A percentile compares a stretch with the other conserved stretches of the same genome.
Evolutionary conservation across 768 basidiomycete genomes (phyloP).

Genomic region (Rhodotorula toruloides): DNA sequence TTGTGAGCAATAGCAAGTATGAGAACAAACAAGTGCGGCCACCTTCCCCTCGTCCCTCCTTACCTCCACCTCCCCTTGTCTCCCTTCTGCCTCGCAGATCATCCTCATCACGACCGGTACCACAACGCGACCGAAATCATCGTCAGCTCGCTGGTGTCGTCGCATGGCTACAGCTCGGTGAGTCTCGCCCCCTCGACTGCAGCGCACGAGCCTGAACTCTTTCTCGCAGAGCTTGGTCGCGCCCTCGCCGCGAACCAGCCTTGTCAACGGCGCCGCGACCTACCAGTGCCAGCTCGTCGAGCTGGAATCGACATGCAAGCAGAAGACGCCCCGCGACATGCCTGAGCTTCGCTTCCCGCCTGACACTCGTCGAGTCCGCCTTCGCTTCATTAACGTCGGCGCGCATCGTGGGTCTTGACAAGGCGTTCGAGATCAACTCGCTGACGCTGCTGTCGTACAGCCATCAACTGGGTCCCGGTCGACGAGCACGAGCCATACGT

Average conservation of each 20-base stretch:
- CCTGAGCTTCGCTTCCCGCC: constrained; percentile 12
- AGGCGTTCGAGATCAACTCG: background rate
- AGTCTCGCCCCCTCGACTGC: background rate
- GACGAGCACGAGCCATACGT: constrained; percentile 15
- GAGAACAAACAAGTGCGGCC: too few species aligned
- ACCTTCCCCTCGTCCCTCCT: too few species aligned
- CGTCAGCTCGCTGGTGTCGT: too few species aligned
- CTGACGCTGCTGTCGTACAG: background rate
- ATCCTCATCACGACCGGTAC: too few species aligned
- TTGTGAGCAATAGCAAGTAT: too few species aligned
- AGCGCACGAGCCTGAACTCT: too few species aligned
- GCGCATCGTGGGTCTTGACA: constrained; percentile 3
- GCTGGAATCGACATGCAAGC: background rate
- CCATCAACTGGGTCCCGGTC: background rate
- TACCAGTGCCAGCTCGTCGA: constrained; percentile 16
- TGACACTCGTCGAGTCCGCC: constrained; percentile 4
- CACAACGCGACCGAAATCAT: too few species aligned
- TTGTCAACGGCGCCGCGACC: constrained; percentile 15
- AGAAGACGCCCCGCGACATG: background rate
- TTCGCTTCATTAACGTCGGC: constrained; percentile 23
- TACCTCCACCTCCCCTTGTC: too few species aligned
- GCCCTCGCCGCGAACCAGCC: constrained; percentile 7
- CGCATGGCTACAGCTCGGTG: too few species aligned
- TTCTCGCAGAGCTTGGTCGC: background rate
- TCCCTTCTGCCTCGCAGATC: too few species aligned